Conservation (phyloP, 75 land plant genomes). For the Chamaecyparis obtusa region DNA sequence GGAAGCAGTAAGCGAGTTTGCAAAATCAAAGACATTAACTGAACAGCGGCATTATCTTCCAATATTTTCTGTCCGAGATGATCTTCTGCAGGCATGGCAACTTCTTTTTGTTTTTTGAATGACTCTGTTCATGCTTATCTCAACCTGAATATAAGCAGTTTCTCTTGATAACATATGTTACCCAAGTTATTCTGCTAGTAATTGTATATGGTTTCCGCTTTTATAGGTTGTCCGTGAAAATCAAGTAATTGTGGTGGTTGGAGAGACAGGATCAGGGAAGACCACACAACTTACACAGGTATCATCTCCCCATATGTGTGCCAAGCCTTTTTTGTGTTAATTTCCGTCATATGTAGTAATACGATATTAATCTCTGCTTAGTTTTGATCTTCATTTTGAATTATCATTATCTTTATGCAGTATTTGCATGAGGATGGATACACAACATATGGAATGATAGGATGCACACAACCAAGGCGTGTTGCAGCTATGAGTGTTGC, state of each 20-base stretch:
- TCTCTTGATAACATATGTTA: neutral
- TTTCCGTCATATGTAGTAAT: neutral
- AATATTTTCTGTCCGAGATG: slow-evolving; percentile 87
- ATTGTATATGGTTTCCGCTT: neutral
- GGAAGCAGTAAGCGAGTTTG: slow-evolving; percentile 97
- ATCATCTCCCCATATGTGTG: neutral
- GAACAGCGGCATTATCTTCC: slow-evolving; percentile 97
- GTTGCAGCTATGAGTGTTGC: slow-evolving; percentile 99
- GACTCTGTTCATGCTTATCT: neutral
- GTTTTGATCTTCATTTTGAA: neutral
- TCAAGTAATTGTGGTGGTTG: slow-evolving; percentile 93
- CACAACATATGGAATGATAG: slow-evolving; percentile 79
- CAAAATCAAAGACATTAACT: slow-evolving; percentile 76
- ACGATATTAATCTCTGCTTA: neutral
- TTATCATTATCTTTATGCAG: slow-evolving; percentile 31
- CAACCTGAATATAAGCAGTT: neutral
- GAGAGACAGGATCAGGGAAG: slow-evolving; percentile 99
- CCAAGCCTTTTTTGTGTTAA: neutral
- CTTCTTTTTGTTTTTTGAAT: neutral
- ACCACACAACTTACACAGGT: slow-evolving; percentile 99
- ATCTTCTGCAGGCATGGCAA: slow-evolving; percentile 71
- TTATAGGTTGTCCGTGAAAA: slow-evolving; percentile 89
- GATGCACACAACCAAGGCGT: slow-evolving; percentile 98
- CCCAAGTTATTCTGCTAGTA: neutral
- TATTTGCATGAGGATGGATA: slow-evolving; percentile 94